These are phyloP conservation scores for Curvularia sp. DNA, from an alignment of 2,329 filamentous ascomycete genomes.

Conservation along the genomic window DNA sequence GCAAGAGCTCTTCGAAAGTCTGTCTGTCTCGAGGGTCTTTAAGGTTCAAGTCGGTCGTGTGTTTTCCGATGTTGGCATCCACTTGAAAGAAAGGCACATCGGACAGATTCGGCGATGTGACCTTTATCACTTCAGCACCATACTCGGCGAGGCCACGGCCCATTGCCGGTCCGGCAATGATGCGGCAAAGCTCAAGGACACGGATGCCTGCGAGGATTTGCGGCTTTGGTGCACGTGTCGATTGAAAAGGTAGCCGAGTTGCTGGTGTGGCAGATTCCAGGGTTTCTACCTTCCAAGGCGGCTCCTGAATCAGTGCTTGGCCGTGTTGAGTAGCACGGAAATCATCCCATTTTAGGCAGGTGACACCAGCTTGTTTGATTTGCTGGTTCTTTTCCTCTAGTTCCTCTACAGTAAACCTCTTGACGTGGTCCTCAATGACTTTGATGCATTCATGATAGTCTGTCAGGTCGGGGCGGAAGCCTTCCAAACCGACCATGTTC, in stretches of 20 bases:
- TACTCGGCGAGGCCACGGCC: conserved; percentile 76
- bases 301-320: conserved; percentile 50
- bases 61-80: conserved; percentile 76
- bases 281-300: conserved; percentile 58
- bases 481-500: conserved; percentile 72
- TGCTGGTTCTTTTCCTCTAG: conserved; percentile 54
- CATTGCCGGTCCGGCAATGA: conserved; percentile 78
- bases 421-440: conserved; percentile 54
- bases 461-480: conserved; percentile 66
- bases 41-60: conserved; percentile 69
- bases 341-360: conserved; percentile 52
- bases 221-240: conserved; percentile 47
- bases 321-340: conserved; percentile 53
- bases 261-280: conserved; percentile 62
- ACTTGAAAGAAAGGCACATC: conserved; percentile 77
- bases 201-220: conserved; percentile 66
- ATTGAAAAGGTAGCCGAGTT: conserved; percentile 55
- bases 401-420: conserved; percentile 49
- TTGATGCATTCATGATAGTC: conserved; percentile 53
- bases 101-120: conserved; percentile 71
- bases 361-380: conserved; percentile 54
- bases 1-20: conserved; percentile 66
- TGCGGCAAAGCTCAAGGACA: conserved; percentile 76
- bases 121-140: conserved; percentile 75
- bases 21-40: conserved; percentile 62